Conservation (phyloP, 371 early-diverging fungal genomes). For the Phascolomyces articulosus region DNA sequence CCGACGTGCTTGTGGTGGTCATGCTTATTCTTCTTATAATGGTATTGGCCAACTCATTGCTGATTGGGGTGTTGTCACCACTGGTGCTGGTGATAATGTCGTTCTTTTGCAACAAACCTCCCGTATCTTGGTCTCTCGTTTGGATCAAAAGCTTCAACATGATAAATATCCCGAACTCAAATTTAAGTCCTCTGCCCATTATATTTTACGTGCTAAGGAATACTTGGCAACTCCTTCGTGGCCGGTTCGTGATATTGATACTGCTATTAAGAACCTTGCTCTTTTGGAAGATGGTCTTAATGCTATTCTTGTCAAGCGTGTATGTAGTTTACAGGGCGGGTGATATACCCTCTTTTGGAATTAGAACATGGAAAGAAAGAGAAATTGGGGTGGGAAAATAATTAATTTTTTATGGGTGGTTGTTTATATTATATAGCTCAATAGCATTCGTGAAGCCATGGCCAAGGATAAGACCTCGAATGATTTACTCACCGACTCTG, state of each 20-base stretch:
- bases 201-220: conserved; percentile 31
- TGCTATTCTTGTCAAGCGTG: conserved; percentile 44
- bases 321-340: conserved; percentile 13
- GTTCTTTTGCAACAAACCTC: conserved; percentile 68
- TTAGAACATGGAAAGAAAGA: no score
- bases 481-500: conserved; percentile 40
- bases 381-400: no score
- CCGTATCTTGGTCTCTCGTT: conserved; percentile 27
- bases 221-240: conserved; percentile 31
- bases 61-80: conserved; percentile 73
- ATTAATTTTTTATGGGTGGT: no score
- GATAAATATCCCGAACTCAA: conserved; percentile 34
- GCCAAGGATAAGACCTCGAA: conserved; percentile 22
- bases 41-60: conserved; percentile 63
- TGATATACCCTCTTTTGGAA: no score
- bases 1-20: conserved; percentile 64
- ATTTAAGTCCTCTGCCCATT: conserved; percentile 38
- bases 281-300: conserved; percentile 32
- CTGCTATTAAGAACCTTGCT: conserved; percentile 24
- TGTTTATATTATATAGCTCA: conserved; percentile 18
- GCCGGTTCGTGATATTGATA: conserved; percentile 22
- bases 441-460: conserved; percentile 26
- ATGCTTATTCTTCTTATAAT: conserved; percentile 72
- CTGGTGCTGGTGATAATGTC: conserved; percentile 76
- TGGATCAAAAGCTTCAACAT: conserved; percentile 32